phyloP scores from a whole-genome alignment of 805 yeast species.

The Saccharomycopsis sp. region DNA sequence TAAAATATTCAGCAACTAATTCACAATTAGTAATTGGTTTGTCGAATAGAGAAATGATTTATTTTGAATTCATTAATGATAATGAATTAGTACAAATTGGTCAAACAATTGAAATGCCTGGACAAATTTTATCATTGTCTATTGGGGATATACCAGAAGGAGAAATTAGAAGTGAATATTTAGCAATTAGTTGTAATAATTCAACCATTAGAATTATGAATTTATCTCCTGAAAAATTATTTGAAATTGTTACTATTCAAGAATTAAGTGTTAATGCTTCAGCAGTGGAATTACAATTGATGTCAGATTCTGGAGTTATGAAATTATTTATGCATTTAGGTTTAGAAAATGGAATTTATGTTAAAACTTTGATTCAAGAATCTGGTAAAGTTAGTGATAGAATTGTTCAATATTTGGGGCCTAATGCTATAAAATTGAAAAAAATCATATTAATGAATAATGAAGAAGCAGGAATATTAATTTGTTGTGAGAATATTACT shows the following conservation, averaged over 20 bases:
- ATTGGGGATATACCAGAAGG: slow-evolving; percentile 40
- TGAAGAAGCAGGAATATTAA: slow-evolving; percentile 24
- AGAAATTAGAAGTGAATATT: slow-evolving; percentile 38
- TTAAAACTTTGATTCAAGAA: slow-evolving; percentile 46
- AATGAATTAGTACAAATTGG: slow-evolving; percentile 65
- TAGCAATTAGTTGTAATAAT: slow-evolving; percentile 67
- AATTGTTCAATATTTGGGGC: slow-evolving; percentile 64
- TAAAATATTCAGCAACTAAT: slow-evolving; percentile 49
- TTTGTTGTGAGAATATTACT: not conserved
- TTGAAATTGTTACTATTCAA: slow-evolving; percentile 56
- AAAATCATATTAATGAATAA: slow-evolving; percentile 26
- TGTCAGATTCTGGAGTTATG: slow-evolving; percentile 20
- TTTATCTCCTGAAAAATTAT: slow-evolving; percentile 44
- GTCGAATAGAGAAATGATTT: slow-evolving; percentile 64
- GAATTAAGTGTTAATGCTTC: slow-evolving; percentile 41
- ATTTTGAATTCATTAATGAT: slow-evolving; percentile 63
- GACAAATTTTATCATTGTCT: slow-evolving; percentile 36
- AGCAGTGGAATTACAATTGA: slow-evolving; percentile 29
- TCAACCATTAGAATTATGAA: slow-evolving; percentile 60
- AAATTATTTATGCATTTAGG: slow-evolving; percentile 57
- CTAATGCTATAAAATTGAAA: slow-evolving; percentile 46
- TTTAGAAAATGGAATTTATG: slow-evolving; percentile 73
- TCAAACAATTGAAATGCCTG: slow-evolving; percentile 43
- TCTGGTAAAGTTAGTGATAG: slow-evolving; percentile 55
- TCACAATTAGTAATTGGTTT: slow-evolving; percentile 63